Conservation (phyloP, 192 early-diverging fungal genomes). For the Gonapodya sp. region DNA sequence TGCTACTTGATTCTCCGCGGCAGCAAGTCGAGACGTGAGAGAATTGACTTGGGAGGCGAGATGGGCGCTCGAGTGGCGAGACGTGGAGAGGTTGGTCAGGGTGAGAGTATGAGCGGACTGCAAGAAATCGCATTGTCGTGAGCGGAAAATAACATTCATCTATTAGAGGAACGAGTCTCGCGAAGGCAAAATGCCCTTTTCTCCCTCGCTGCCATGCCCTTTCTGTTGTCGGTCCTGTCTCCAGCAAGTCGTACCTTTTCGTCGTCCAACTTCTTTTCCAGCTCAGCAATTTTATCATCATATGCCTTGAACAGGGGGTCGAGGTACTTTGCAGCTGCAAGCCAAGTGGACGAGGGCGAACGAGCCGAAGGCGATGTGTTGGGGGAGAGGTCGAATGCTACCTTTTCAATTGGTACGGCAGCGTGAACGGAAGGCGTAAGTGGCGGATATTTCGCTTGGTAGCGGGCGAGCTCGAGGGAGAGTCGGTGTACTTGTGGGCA, state of each 20-base stretch:
- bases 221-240: no score
- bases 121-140: no score
- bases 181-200: not conserved
- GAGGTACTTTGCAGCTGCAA: not conserved
- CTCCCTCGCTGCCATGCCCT: no score
- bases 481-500: not conserved
- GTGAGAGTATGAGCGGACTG: not conserved
- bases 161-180: no score
- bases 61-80: not conserved
- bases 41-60: not conserved
- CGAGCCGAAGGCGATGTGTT: not conserved
- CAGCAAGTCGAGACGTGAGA: not conserved
- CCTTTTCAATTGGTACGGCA: not conserved
- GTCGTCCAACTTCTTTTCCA: not conserved
- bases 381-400: not conserved
- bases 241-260: not conserved
- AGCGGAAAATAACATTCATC: not conserved
- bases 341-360: not conserved
- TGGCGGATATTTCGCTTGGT: not conserved
- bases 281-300: not conserved
- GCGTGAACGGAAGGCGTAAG: not conserved
- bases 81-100: not conserved
- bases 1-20: not conserved
- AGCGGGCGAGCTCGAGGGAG: not conserved
- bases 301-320: not conserved